Evolutionary conservation across 495 filamentous ascomycete genomes (phyloP), one percentile per base, ranked within the genome.

Genomic region (Penicillium dipodomyicola): DNA sequence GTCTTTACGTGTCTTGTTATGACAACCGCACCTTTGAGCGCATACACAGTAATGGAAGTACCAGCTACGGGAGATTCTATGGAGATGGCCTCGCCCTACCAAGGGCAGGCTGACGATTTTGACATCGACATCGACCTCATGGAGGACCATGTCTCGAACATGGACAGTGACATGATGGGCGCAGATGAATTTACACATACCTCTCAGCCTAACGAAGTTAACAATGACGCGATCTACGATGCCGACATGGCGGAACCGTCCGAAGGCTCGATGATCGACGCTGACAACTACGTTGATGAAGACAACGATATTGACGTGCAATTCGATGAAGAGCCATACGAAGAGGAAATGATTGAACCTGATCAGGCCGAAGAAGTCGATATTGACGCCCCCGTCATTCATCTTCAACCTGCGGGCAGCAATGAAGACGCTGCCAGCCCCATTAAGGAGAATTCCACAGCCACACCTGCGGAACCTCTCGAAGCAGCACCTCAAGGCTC

Each of bases 61-160:
- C 71, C 73, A n/a, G 50, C 54, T 20, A 52, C 65, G 27, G 74
- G 78, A 45, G 75, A 79, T 49, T 72, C 68, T 46, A 86, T 87
- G 82, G 82, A 81, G 55, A 77, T 82, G 69, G 78, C 72, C 17
- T 77, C 77, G 41, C 76, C 76, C 27, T 77, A 77, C 39, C 65
- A 71, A 15, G 76, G 71, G 2, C 71, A 73, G 40, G 81, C 77
- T 41, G 86, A 90, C 64, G 85, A 89, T 59, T 87, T 89, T 52
- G 88, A 91, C 54, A 87, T 91, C 60, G 87, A 91, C 59, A 76
- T 91, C 59, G 87, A 92, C 65, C 72, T 87, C 17, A 80, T 82
- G 65, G 74, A 80, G 52, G 81, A 78, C 41, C 74, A 81, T 29
- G 66, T 61, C 37, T 72, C 72, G 14, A 74, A 76, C 49, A 70